These are phyloP conservation scores for Hirsutella rhossiliensis DNA, from an alignment of 2,329 filamentous ascomycete species.

Conservation along the genomic window DNA sequence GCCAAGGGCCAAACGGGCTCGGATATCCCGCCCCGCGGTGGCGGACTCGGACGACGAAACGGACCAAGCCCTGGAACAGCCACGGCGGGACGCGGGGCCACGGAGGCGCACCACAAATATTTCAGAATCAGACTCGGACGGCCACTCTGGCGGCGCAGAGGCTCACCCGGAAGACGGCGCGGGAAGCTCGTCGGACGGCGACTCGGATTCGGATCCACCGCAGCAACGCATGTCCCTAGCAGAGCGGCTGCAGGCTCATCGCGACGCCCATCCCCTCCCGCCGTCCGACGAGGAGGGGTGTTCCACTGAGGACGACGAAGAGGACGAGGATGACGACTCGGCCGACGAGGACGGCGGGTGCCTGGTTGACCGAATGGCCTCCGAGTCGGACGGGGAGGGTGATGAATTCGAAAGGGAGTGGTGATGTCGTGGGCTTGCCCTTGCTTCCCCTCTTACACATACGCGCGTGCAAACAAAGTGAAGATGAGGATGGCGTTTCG, in stretches of 20 bases:
- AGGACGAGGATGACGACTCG: conserved; percentile 9
- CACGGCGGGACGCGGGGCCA: too few species aligned
- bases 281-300: conserved; percentile 8
- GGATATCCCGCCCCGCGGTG: conserved; percentile 5
- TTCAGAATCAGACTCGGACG: conserved; percentile 6
- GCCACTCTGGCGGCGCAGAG: conserved; percentile 1
- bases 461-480: too few species aligned
- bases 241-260: conserved; percentile 10
- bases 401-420: background rate
- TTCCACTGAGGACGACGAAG: conserved; percentile 4
- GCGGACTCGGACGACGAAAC: conserved; percentile 10
- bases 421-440: too few species aligned
- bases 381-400: conserved; percentile 12
- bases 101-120: too few species aligned
- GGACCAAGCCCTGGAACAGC: background rate
- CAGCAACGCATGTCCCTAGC: conserved; percentile 10
- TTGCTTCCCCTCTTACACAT: too few species aligned
- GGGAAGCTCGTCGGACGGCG: conserved; percentile 2
- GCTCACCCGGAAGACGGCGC: background rate
- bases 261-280: conserved; percentile 7
- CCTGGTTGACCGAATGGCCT: conserved; percentile 20
- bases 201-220: conserved; percentile 7
- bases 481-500: too few species aligned
- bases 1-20: conserved; percentile 12
- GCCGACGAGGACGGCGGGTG: conserved; percentile 8